These are phyloP conservation scores for Aspergillus asperescens DNA, from an alignment of 495 filamentous ascomycete genomes.

Conservation along the genomic window DNA sequence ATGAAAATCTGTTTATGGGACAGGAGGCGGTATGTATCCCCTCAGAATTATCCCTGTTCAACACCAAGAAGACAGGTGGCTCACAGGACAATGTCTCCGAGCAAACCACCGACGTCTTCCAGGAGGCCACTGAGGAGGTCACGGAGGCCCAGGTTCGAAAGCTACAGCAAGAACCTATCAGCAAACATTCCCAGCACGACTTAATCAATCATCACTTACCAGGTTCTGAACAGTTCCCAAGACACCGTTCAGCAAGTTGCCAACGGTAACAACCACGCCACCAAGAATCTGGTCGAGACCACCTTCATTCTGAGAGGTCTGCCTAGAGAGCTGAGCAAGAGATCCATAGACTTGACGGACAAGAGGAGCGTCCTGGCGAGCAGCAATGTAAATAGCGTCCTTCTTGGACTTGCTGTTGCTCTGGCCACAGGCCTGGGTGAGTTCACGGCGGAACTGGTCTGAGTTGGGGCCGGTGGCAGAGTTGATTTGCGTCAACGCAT, in stretches of 20 bases:
- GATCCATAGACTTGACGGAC: not conserved
- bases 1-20: too few relatives aligned
- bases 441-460: not conserved
- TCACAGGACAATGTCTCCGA: too few relatives aligned
- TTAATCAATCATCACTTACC: too few relatives aligned
- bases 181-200: too few relatives aligned
- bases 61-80: too few relatives aligned
- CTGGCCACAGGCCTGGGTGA: not conserved
- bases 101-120: too few relatives aligned
- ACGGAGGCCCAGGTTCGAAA: too few relatives aligned
- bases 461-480: not conserved
- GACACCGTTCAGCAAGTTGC: not conserved
- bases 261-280: not conserved
- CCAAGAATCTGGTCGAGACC: not conserved
- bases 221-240: not conserved
- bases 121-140: too few relatives aligned
- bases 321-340: not conserved
- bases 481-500: not conserved
- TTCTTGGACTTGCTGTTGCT: not conserved
- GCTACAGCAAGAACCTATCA: too few relatives aligned
- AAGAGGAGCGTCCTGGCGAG: not conserved
- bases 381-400: not conserved
- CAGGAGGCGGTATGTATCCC: too few relatives aligned
- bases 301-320: not conserved
- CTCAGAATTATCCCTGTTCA: too few relatives aligned